Conservation (phyloP, 1,284 basidiomycete genomes). For the Ganoderma boninense region DNA sequence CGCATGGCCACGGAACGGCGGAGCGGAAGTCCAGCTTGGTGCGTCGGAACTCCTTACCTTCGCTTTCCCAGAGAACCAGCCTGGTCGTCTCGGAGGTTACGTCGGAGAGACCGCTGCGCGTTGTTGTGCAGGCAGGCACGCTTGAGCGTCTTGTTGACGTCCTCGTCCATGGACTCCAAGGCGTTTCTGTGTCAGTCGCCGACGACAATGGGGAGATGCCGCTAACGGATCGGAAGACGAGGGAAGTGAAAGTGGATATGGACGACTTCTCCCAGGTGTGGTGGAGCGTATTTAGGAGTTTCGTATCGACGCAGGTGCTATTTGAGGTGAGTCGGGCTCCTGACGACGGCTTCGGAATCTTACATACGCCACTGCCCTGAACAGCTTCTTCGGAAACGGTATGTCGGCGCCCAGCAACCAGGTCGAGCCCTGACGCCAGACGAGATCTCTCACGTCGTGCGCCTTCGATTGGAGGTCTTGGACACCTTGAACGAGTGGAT, state of each 20-base stretch:
- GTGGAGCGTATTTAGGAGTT: slow-evolving; percentile 84
- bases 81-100: slow-evolving; percentile 66
- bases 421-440: slow-evolving; percentile 30
- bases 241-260: slow-evolving; percentile 75
- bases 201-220: slow-evolving; percentile 88
- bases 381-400: slow-evolving; percentile 79
- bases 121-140: slow-evolving; percentile 80
- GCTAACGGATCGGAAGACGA: slow-evolving; percentile 70
- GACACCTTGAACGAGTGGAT: slow-evolving; percentile 77
- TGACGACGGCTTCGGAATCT: slow-evolving; percentile 19
- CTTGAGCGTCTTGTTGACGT: slow-evolving; percentile 77
- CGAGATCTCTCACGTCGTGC: slow-evolving; percentile 39
- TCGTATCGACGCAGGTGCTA: slow-evolving; percentile 79
- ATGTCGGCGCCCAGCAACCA: slow-evolving; percentile 56
- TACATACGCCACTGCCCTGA: slow-evolving; percentile 21
- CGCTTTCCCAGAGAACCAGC: slow-evolving; percentile 68
- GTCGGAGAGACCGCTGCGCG: slow-evolving; percentile 73
- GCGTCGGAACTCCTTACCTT: slow-evolving; percentile 79
- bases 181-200: slow-evolving; percentile 77
- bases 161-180: slow-evolving; percentile 78
- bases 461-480: slow-evolving; percentile 63
- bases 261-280: slow-evolving; percentile 76
- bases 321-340: slow-evolving; percentile 69
- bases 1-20: slow-evolving; percentile 61
- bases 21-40: slow-evolving; percentile 79